Evolutionary conservation across 306 rosid genomes (phyloP), one percentile per base, ranked within the genome.

Genomic region (Vicia sativa): DNA sequence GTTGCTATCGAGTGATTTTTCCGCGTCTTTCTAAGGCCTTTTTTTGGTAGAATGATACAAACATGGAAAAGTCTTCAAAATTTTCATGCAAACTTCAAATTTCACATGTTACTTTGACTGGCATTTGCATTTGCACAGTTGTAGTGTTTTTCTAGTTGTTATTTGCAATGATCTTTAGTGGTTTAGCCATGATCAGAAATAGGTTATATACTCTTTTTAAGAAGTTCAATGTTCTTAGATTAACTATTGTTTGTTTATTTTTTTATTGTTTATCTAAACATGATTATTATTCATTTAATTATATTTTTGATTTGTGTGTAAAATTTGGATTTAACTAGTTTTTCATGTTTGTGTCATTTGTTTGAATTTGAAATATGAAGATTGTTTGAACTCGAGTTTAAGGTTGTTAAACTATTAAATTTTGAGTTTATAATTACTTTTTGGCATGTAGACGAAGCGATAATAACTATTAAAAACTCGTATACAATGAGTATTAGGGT

Each of bases 111-210:
- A 25, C 59, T 34, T 67, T 71, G 37, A 43, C 64, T 77, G n/a
- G n/a, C n/a, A n/a, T n/a, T n/a, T n/a, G 82, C 71, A 76, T 65
- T 71, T 79, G 79, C 80, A 57, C 75, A 76, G 85, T 57, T 79
- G 73, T 76, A 81, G 87, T 54, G 54, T 70, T 68, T 70, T 68
- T 74, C 23, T 74, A 60, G 83, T 72, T 71, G 67, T 76, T 71
- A 71, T 77, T 71, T 74, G 75, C 50, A 21, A 69, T 78, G 67
- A 78, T 85, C 49, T 28, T 53, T 25, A 37, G 76, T 55, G 57
- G 55, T 53, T 21, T 7, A 71, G 76, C 57, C 60, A 48, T 64
- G 42, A 79, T 76, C 57, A 65, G 62, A 64, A 55, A 48, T 59
- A 74, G 82, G 74, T 55, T 55, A 55, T 67, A 41, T 43, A 58